Evolutionary conservation across 371 early-diverging fungal species (phyloP), one percentile per base, ranked within the genome.

Genomic region (Quaeritorhiza haematococci): DNA sequence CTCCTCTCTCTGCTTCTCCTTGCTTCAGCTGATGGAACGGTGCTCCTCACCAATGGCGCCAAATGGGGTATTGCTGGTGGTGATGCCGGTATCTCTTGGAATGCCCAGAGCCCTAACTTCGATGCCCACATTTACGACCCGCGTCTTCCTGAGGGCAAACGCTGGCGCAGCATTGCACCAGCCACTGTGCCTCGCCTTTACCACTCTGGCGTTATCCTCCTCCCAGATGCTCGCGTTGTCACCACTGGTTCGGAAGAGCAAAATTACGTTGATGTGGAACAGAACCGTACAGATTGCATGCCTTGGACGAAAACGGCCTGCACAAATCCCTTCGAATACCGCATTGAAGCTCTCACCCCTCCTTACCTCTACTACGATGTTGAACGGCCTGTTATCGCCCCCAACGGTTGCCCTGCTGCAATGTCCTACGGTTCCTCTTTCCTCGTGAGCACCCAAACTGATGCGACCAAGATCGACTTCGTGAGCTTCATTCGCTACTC

Each of bases 161-260:
- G n/a, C 10, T n/a, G n/a, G 10, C 38, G 10, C 13, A 10, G 10
- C 38, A 10, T 38, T 38, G 13, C 10, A 13, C 19, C 7, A 0
- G 53, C 58, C 32, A 35, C 60, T 3, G 42, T 59, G 15, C 17
- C 57, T 3, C 71, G 74, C 0, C 50, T 68, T 34, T 73, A 73
- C 59, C 74, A 70, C 62, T 43, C 56, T 34, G 62, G 63, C 44
- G 67, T 66, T 2, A 41, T 70, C 26, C 56, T 73, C 3, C 27
- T 59, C 42, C 44, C 42, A 10, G 59, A 59, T 38, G 70, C 60
- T 10, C 45, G 53, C 15, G 67, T 70, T 27, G 45, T 68, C 34
- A 66, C 70, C 19, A 55, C 61, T 3, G 74, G 74, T 3, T 51
- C 56, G 6, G 54, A 53, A 7, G 19, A 53, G 46, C 45, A 34